Conservation (phyloP, 805 yeast species). For the Ogataea ganodermae region DNA sequence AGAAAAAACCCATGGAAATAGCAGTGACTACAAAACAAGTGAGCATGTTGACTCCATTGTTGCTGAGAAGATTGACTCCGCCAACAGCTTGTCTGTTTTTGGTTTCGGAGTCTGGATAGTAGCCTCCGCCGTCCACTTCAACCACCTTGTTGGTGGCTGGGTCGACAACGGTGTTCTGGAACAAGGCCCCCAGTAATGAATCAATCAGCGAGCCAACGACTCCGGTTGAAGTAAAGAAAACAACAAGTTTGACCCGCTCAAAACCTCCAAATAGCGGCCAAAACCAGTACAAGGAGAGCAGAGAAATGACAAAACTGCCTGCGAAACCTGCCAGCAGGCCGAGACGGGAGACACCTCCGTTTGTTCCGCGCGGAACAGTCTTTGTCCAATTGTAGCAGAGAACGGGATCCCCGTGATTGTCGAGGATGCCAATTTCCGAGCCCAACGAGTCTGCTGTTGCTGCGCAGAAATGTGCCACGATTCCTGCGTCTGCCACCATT, state of each 20-base stretch:
- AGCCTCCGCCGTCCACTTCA: conserved; percentile 17
- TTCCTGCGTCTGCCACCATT: background rate
- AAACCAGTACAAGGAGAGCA: conserved; percentile 2
- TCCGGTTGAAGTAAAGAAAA: conserved; percentile 7
- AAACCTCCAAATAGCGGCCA: background rate
- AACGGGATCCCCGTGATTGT: conserved; percentile 1
- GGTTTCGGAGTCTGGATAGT: background rate
- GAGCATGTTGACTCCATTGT: conserved; percentile 10
- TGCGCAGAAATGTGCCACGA: conserved; percentile 6
- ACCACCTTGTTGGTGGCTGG: conserved; percentile 4
- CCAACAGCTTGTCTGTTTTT: background rate
- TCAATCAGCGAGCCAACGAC: background rate
- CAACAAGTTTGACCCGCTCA: background rate
- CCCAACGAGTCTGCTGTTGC: conserved; percentile 18
- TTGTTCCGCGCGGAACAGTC: conserved; percentile 11
- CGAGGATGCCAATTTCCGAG: conserved; percentile 18
- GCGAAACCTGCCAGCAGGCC: conserved; percentile 15
- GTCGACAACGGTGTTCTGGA: conserved; percentile 12
- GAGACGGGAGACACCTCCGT: conserved; percentile 14
- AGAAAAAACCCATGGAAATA: background rate
- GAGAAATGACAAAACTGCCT: conserved; percentile 12
- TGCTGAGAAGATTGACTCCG: conserved; percentile 11
- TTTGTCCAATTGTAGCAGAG: conserved; percentile 13
- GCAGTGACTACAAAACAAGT: conserved; percentile 3
- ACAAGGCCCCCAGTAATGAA: conserved; percentile 6